Evolutionary conservation across 106 monocot species (phyloP).

Genomic region (Cymbidium sinense): DNA sequence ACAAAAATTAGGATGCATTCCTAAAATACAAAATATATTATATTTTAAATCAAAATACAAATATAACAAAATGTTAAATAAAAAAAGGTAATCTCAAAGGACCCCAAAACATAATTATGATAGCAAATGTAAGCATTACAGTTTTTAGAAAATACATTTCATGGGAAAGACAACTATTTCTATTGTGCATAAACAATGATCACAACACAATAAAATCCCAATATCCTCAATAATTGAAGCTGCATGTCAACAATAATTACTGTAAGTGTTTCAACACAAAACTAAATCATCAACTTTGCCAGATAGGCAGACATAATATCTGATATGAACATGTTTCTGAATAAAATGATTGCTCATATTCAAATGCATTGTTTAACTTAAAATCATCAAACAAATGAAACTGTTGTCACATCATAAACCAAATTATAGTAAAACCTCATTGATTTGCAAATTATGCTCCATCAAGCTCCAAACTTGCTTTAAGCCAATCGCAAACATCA

Average conservation of each 20-base stretch:
- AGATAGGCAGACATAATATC: background rate
- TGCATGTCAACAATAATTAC: background rate
- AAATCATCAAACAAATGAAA: background rate
- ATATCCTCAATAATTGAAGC: background rate
- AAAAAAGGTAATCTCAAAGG: too few species aligned
- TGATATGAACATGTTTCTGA: background rate
- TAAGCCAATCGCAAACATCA: constrained; percentile 83
- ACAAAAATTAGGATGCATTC: too few species aligned
- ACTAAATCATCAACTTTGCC: background rate
- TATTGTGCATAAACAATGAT: background rate
- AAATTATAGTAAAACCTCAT: background rate
- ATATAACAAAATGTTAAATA: too few species aligned
- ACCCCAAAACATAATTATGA: background rate
- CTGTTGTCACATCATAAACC: background rate
- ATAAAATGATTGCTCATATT: background rate
- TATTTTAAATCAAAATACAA: too few species aligned
- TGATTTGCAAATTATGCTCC: constrained; percentile 2
- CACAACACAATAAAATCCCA: background rate
- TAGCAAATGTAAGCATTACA: background rate
- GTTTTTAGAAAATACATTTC: background rate
- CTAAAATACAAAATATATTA: too few species aligned
- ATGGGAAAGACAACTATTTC: background rate
- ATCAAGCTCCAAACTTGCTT: constrained; percentile 45
- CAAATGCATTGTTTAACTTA: background rate
- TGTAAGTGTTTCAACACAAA: background rate